Evolutionary conservation across 2,329 filamentous ascomycete species (phyloP), one percentile per base, ranked within the genome.

Genomic region (Colletotrichum nymphaeae): DNA sequence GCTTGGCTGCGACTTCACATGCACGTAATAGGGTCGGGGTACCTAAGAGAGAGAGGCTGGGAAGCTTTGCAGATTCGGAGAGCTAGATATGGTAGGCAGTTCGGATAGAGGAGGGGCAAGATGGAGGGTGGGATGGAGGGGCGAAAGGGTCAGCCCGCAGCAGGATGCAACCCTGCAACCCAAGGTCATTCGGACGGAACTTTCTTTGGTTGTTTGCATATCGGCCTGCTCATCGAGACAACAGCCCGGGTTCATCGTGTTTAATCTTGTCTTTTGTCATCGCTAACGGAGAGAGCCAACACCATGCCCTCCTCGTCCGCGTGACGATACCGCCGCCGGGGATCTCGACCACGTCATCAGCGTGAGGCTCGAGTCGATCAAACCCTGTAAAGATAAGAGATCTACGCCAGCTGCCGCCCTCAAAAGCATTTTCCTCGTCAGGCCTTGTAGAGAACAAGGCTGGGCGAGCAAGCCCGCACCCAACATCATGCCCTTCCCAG

Each of bases 401-500:
- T 5, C 26, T 5, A 22, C 59, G 9, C 16, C 59, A 46, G 30
- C 59, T 37, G 7, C 59, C n/a, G 11, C 19, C 52, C 7, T 14
- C 37, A 42, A 42, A 42, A 6, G 14, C 3, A 42, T 42, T 14
- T 19, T 19, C 26, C 11, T 16, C 12, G 5, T n/a, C 19, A 2
- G 22, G 42, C 42, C 42, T 22, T n/a, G 19, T 4, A 42, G 12
- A 16, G 12, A 42, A 42, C 37, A 42, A 42, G 37, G 37, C 42
- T 22, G 42, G 19, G 42, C 16, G 42, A 56, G 22, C 24, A 56
- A 56, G 24, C 22, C 37, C 14, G 22, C 2, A 28, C n/a, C 3
- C 11, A 3, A 14, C 37, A 55, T 8, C 24, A 74, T 71, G 72
- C 76, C 80, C 5, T 76, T 88, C 70, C 81, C 82, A 5, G 80